phyloP scores from a whole-genome alignment of 768 basidiomycete species.

The Tephrocybe sp. region DNA sequence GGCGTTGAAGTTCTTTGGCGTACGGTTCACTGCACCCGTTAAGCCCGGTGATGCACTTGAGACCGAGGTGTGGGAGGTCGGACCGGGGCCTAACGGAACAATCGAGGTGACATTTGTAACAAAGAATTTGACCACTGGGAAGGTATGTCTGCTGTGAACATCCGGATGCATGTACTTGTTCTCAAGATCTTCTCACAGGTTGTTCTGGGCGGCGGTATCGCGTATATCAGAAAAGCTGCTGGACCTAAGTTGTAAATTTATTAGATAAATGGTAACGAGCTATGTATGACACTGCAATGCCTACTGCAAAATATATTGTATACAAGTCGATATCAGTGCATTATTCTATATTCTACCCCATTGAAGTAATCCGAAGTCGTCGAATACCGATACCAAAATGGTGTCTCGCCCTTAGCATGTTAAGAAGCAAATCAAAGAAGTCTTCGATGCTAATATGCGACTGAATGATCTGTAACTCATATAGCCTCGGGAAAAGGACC shows the following conservation, averaged over 20 bases:
- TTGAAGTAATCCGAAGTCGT: too few relatives aligned
- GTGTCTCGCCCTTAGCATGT: too few relatives aligned
- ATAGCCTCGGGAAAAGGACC: too few relatives aligned
- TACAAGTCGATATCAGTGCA: too few relatives aligned
- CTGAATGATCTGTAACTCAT: too few relatives aligned
- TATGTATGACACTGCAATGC: neutral
- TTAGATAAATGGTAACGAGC: neutral
- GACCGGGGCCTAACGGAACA: conserved; percentile 58
- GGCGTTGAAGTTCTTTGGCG: conserved; percentile 67
- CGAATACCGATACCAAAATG: too few relatives aligned
- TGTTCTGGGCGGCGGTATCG: conserved; percentile 61
- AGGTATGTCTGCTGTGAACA: conserved; percentile 37
- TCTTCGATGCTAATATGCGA: too few relatives aligned
- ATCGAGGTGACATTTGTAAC: conserved; percentile 63
- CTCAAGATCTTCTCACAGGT: conserved; percentile 27
- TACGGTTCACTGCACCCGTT: conserved; percentile 81
- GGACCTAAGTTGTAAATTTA: conserved; percentile 24
- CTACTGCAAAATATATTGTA: too few relatives aligned
- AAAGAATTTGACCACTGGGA: conserved; percentile 58
- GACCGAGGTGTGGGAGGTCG: conserved; percentile 79
- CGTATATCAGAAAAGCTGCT: conserved; percentile 54
- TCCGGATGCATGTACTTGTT: neutral
- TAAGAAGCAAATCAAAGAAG: too few relatives aligned
- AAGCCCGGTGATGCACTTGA: conserved; percentile 81
- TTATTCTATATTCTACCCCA: too few relatives aligned